Evolutionary conservation across 176 grass and related monocot species (phyloP), one percentile per base, ranked within the genome.

Genomic region (Areca catechu): DNA sequence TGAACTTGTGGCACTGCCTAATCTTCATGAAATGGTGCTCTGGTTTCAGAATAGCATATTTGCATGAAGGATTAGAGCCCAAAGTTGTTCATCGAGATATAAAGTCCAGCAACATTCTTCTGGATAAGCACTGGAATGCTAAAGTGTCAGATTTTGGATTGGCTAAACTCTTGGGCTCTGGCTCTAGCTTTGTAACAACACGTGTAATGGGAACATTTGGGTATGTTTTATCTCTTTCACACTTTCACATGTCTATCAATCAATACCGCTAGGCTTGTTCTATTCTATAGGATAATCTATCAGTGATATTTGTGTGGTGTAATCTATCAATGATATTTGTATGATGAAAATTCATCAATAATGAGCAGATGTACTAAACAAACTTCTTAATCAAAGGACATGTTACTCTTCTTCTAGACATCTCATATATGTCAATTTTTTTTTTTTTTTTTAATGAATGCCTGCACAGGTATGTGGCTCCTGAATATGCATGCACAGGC

Each of bases 81-180:
- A 99, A 93, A 75, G 88, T 99, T 19, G 84, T 99, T 16, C 94
- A 99, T 73, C 74, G 94, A 18, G 88, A 99, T 74, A 93, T 99
- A 70, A 93, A 99, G 53, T 99, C 94, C 5, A 99, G 88, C 78
- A 99, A 99, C 58, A 99, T 93, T 71, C 84, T 99, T 1, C 76
- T 99, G 53, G 84, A 99, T 71, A 89, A 89, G 77, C 83, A 85
- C 21, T 99, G 87, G 78, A 99, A 86, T 65, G 47, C 94, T 56
- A 99, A 89, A 83, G 94, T 99, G 5, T 99, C 94, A 0, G 94
- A 99, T 78, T 99, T 99, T 68, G 94, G 94, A n/a, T 85, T 99
- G 82, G 88, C 94, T 50, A 89, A 93, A 67, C 84, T 93, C 1
- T 83, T 98, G 34, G 94, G 88, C 18, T 61, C 88, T 3, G 94